Base-by-base conservation (phyloP, 345 rosid species). In the Dovyalis caffra region DNA sequence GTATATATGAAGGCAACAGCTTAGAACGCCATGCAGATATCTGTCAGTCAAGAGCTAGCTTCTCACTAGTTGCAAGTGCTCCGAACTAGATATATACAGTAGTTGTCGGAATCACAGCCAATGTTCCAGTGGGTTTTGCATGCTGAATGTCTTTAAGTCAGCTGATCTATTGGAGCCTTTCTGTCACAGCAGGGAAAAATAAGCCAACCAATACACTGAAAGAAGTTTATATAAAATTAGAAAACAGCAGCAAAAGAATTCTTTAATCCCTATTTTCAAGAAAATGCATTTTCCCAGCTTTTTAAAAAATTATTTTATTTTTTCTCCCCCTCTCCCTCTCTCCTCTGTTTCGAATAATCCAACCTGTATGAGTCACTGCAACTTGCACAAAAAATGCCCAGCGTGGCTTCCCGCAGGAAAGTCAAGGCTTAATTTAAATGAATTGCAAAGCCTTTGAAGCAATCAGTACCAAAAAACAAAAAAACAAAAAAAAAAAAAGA, bases 161-260 rank as follows among this genome's bases (percentile, higher is more conserved):
- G n/a, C n/a, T n/a, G n/a, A n/a, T n/a, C 99, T 87, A 82, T 93
- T 96, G 65, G 97, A 96, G 61, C 99, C 98, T 53, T 80, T 96
- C 97, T 18, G 99, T 93, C 64, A 93, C 99, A 69, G 98, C 95
- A 78, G 99, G 99, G 82, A 91, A 93, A 85, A 93, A 93, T 71
- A 93, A 92, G 79, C 97, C 98, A 70, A 93, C 97, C 91, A 93
- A 73, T 47, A 89, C 86, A 89, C 97, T 94, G 91, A 31, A 66
- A 72, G 34, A 60, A 56, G 40, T 14, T 40, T 11, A 64, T 34
- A 64, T 21, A 16, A 45, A 35, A 65, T 68, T 60, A 70, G 69
- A 72, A n/a, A 79, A 72, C 61, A 10, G 38, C n/a, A 58, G 8
- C n/a, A 51, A 45, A 66, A 74, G 29, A 66, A 14, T 23, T 20